A percentile compares a stretch with the other conserved stretches of the same genome.
Evolutionary conservation across 164 flowering plant genomes (phyloP).

Genomic region (Warburgia ugandensis): DNA sequence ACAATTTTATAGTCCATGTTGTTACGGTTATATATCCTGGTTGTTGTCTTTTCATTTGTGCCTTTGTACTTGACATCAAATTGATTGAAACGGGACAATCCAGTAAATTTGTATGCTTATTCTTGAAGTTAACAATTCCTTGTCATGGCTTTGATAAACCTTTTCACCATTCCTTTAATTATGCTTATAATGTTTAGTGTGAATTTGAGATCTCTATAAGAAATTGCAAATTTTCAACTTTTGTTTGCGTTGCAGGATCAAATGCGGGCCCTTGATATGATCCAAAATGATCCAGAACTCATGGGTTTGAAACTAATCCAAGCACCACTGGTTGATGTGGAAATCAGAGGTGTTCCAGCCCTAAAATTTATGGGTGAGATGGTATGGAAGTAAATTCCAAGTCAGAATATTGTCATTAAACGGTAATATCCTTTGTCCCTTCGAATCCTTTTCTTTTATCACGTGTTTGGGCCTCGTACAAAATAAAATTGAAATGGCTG

Average conservation of each 20-base stretch:
- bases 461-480: too few species aligned
- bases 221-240: neutral
- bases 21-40: neutral
- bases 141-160: neutral
- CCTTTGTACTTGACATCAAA: neutral
- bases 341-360: constrained; percentile 97
- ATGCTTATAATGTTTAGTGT: neutral
- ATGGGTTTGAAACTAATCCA: constrained; percentile 52
- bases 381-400: constrained; percentile 77
- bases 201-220: neutral
- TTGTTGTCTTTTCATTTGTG: neutral
- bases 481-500: too few species aligned
- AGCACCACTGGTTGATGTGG: constrained; percentile 95
- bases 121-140: neutral
- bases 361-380: constrained; percentile 86
- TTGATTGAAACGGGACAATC: neutral
- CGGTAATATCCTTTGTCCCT: too few species aligned
- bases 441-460: too few species aligned
- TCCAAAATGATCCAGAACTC: constrained; percentile 67
- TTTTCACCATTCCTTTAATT: neutral
- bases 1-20: neutral
- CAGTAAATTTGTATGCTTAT: neutral
- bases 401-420: too few species aligned
- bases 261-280: constrained; percentile 80
- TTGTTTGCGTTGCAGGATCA: constrained; percentile 37